Evolutionary conservation across 140 eudicot species (phyloP), one percentile per base, ranked within the genome.

Genomic region (Anethum foeniculum): DNA sequence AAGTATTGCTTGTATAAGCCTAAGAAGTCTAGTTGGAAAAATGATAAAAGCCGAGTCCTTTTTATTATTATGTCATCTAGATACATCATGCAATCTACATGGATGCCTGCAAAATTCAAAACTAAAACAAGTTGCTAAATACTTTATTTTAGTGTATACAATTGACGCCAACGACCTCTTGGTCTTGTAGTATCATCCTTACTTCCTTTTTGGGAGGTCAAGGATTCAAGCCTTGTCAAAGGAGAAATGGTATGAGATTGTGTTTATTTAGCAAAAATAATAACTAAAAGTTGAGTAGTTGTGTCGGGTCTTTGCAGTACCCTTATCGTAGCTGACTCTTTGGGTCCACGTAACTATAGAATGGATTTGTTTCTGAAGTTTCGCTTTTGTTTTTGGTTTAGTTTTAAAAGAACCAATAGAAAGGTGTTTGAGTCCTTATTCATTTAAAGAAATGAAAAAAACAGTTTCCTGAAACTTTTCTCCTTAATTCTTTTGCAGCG

Each of bases 401-500:
- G n/a, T 71, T 38, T 28, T 48, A 38, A 77, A n/a, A 34, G 25
- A 49, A 32, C 30, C 4, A 77, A 48, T 7, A 1, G 6, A 71
- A 41, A 41, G 48, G 25, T 41, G 79, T 21, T 68, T 21, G 23
- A 71, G 51, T 75, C 72, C 67, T 62, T 76, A 34, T 38, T 71
- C 15, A 16, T 71, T 2, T 8, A 38, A 10, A 71, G 51, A 71
- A 71, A 6, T 11, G 8, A 71, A 7, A 15, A 69, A 43, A 74
- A 3, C 16, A 15, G 77, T 78, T 78, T 51, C 51, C 71, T 80
- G 43, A 19, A 46, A 10, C 4, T 28, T 39, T 21, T 71, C 25
- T 18, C 15, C 69, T 78, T 30, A n/a, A 49, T 75, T 51, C 49
- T 71, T 84, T 13, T 85, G 87, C 86, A 96, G 97, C 72, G 43